Percentiles rank a stretch among this genome's conserved stretches.
These are phyloP conservation scores for Biscogniauxia marginata DNA, from an alignment of 2,329 filamentous ascomycete genomes.

Conservation along the genomic window DNA sequence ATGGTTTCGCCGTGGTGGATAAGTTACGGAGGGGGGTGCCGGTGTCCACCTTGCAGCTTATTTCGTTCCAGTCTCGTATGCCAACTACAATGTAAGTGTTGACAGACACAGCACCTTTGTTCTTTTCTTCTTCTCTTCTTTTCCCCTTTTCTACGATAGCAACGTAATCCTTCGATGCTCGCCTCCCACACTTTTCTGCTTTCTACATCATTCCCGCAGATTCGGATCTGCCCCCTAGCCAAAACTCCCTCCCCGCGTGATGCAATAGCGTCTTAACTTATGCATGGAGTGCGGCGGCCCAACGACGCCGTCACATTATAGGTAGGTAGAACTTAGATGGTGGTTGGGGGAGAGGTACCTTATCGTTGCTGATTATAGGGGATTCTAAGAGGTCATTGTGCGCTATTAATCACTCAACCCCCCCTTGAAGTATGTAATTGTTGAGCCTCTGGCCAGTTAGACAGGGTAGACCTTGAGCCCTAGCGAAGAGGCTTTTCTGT, in stretches of 20 bases:
- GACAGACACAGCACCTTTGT: not conserved
- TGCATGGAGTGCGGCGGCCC: not conserved
- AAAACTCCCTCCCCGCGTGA: not conserved
- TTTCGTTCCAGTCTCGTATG: not conserved
- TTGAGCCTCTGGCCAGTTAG: not conserved
- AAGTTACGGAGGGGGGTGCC: not conserved
- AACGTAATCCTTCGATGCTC: not conserved
- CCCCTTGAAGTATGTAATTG: not conserved
- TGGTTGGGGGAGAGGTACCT: not conserved
- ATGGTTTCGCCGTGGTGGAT: not conserved
- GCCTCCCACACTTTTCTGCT: not conserved
- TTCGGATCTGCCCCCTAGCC: not conserved
- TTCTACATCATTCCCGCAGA: not conserved
- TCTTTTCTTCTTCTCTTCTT: not conserved
- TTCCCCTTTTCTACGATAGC: not conserved
- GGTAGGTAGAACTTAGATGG: not conserved
- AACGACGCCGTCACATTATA: not conserved
- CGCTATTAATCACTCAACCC: not conserved
- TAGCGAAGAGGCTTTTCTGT: conserved; percentile 3
- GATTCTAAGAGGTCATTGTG: not conserved
- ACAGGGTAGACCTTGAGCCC: not conserved
- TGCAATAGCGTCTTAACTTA: not conserved
- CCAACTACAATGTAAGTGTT: not conserved
- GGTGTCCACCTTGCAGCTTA: not conserved
- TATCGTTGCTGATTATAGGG: not conserved